Evolutionary conservation across 176 grass and related monocot genomes (phyloP), one percentile per base, ranked within the genome.

Genomic region (Poa pratensis): DNA sequence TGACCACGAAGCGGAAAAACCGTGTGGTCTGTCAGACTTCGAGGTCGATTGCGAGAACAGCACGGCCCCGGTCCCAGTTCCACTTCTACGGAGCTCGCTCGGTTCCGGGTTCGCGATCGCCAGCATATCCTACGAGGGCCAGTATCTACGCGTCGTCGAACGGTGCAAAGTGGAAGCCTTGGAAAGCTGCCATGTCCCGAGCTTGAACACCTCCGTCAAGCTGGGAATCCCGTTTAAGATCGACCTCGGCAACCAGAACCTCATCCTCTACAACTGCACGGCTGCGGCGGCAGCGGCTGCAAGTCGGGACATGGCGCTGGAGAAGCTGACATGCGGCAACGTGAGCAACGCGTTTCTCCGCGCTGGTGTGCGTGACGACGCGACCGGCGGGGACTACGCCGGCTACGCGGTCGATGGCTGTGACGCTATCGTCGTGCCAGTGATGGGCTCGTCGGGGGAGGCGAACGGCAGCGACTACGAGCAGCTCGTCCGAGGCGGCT

Each of bases 1-100:
- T 0, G 5, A 23, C 0, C 0, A 0, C 12, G 9, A 79, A 0
- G 3, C 12, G 22, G 23, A 18, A 14, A 12, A 1, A 26, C 19
- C 57, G 0, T 79, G 77, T 46, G 58, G 77, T 28, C 0, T 39
- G 10, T 1, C 45, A 2, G 77, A 79, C 6, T 79, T 6, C 0
- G 1, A 48, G 77, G 77, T 79, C 2, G 0, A 3, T 0, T 79
- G 77, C 23, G 0, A 1, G 0, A 0, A 20, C 16, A 0, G 0
- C 34, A 68, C 0, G 7, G n/a, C n/a, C n/a, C n/a, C n/a, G n/a
- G 11, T 0, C 2, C 15, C 39, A 0, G 1, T 45, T 20, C 15
- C 40, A 0, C 0, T 27, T 30, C 23, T 64, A 0, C 58, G 23
- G 22, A 30, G 23, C 40, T 28, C 77, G 40, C 40, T 46, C 9